phyloP scores from a whole-genome alignment of 768 basidiomycete genomes.

The Rhodotorula toruloides region DNA sequence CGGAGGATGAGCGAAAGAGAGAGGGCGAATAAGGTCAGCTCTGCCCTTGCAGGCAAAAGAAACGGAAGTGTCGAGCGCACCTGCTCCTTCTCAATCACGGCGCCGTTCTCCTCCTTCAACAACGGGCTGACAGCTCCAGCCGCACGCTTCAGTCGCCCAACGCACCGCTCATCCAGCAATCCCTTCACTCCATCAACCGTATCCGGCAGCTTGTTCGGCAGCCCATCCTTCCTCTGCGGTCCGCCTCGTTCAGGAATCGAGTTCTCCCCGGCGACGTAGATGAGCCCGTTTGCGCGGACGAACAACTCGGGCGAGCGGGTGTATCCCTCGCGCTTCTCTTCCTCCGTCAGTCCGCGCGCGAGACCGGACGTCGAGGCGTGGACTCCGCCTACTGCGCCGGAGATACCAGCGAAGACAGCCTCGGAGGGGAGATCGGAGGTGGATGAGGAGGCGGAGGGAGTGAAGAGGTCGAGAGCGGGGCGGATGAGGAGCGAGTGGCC shows the following conservation, averaged over 20 bases:
- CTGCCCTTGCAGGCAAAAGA: neutral
- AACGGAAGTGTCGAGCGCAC: slow-evolving; percentile 3
- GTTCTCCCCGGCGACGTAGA: slow-evolving; percentile 37
- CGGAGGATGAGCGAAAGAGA: too few species aligned
- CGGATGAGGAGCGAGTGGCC: slow-evolving; percentile 36
- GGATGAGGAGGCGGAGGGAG: neutral
- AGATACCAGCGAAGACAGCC: slow-evolving; percentile 33
- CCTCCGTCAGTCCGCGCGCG: slow-evolving; percentile 12
- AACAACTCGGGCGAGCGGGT: slow-evolving; percentile 33
- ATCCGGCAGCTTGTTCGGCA: slow-evolving; percentile 18
- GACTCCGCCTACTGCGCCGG: slow-evolving; percentile 20
- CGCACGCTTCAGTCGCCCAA: slow-evolving; percentile 16
- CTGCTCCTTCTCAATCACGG: slow-evolving; percentile 19
- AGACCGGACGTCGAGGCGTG: slow-evolving; percentile 23
- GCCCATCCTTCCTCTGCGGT: neutral
- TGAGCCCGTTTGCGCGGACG: slow-evolving; percentile 7
- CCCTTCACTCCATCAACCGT: slow-evolving; percentile 25
- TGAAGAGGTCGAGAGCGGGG: slow-evolving; percentile 2
- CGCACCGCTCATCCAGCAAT: slow-evolving; percentile 15
- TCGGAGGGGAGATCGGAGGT: slow-evolving; percentile 6
- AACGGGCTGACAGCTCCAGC: slow-evolving; percentile 20
- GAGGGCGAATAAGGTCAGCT: neutral
- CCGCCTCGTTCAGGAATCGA: slow-evolving; percentile 27
- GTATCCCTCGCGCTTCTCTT: slow-evolving; percentile 20
- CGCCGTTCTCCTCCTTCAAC: slow-evolving; percentile 30